These are phyloP conservation scores for Apiospora rasikravindrae DNA, from an alignment of 2,329 filamentous ascomycete species.

Conservation along the genomic window DNA sequence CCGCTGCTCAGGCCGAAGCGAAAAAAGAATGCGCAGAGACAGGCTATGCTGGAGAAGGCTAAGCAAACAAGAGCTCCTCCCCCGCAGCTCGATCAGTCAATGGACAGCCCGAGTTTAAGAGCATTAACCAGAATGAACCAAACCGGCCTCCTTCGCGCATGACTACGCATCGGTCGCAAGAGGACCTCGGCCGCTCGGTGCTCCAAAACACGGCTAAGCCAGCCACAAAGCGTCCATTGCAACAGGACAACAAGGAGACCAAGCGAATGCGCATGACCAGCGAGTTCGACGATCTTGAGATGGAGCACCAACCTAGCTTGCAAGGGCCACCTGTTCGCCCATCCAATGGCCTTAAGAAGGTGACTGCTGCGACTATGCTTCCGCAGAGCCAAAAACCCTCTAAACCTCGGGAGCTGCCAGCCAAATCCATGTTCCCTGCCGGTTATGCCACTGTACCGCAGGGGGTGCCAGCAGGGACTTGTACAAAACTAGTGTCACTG, in stretches of 20 bases:
- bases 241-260: constrained; percentile 70
- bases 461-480: constrained; percentile 58
- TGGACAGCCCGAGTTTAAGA: constrained; percentile 52
- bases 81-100: constrained; percentile 58
- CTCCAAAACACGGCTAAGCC: constrained; percentile 66
- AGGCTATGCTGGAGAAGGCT: constrained; percentile 67
- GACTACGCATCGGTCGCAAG: constrained; percentile 55
- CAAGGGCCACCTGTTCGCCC: constrained; percentile 87
- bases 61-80: constrained; percentile 69
- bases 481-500: constrained; percentile 69
- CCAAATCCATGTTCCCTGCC: constrained; percentile 64
- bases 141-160: constrained; percentile 64
- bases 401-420: constrained; percentile 58
- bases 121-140: constrained; percentile 41
- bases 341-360: constrained; percentile 73
- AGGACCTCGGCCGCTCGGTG: constrained; percentile 66
- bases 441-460: constrained; percentile 67
- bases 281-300: constrained; percentile 66
- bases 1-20: constrained; percentile 58
- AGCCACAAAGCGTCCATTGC: constrained; percentile 74
- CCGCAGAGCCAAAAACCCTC: constrained; percentile 40
- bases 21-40: constrained; percentile 70
- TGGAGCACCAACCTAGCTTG: constrained; percentile 66
- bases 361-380: constrained; percentile 43
- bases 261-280: constrained; percentile 84